Evolutionary conservation across 2,329 filamentous ascomycete species (phyloP).

Genomic region (Alternaria rosae): DNA sequence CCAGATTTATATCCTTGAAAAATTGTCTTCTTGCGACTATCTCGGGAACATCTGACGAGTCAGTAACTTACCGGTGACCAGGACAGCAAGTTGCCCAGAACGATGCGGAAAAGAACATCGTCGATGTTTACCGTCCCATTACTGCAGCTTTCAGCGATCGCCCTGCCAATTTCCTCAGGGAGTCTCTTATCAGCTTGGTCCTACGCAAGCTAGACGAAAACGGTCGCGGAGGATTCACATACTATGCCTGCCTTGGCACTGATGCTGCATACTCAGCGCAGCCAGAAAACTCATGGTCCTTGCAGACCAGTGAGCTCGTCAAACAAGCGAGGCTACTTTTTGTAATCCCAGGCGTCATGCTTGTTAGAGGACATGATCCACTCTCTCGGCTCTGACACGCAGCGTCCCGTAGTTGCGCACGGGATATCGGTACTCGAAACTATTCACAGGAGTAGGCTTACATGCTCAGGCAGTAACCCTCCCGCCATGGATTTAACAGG

Average conservation of each 20-base stretch:
- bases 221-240: conserved; percentile 21
- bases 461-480: conserved; percentile 22
- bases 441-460: conserved; percentile 23
- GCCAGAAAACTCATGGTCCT: conserved; percentile 8
- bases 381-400: conserved; percentile 28
- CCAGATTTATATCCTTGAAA: neutral
- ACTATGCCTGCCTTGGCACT: conserved; percentile 9
- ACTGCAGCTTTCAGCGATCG: conserved; percentile 4
- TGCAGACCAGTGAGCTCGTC: conserved; percentile 19
- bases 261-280: conserved; percentile 12
- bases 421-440: conserved; percentile 34
- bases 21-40: neutral
- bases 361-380: conserved; percentile 27
- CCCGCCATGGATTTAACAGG: conserved; percentile 22
- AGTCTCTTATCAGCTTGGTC: conserved; percentile 1
- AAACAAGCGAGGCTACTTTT: conserved; percentile 20
- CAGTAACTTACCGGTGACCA: neutral
- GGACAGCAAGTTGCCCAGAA: neutral
- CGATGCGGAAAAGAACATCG: neutral
- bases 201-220: conserved; percentile 12
- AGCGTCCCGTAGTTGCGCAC: conserved; percentile 23
- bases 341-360: conserved; percentile 10
- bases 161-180: neutral
- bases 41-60: neutral
- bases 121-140: neutral